Evolutionary conservation across 805 yeast species (phyloP), one percentile per base, ranked within the genome.

Genomic region (Diddensiella santjacobensis): DNA sequence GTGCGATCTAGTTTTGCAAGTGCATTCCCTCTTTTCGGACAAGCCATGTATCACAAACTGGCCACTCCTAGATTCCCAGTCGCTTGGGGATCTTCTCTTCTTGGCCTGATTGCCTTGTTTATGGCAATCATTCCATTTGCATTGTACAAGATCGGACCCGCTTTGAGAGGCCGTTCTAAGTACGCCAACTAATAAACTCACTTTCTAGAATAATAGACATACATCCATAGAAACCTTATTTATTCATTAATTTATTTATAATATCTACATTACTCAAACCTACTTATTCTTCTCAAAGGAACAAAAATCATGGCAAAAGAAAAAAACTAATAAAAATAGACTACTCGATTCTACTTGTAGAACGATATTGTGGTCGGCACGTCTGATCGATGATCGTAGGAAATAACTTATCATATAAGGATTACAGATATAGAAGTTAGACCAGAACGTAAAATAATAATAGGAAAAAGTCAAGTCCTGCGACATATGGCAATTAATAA

Each of bases 11-110:
- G 64, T 2, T 71, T 74, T 55, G 85, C 82, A 1, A 77, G 79
- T 51, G 77, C 74, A 2, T 81, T 81, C 69, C 84, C 86, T 35
- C 68, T 84, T 43, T 83, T 84, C 62, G 84, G 85, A 3, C 60
- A 70, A 33, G 76, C 78, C 26, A 72, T 84, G 78, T 84, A 74
- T 60, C 65, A 69, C 47, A 74, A 56, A 4, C 52, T 65, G 22
- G 61, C 61, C 13, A 62, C 57, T 15, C 41, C 64, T 1, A 71
- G 69, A 36, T 81, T 67, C 58, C 84, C 84, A 1, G 78, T 77
- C n/a, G 83, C 71, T 2, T 80, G 83, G 83, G 84, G 83, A 1
- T 65, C 75, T 1, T 68, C 77, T 4, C 52, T 78, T 11, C 59
- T 78, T 40, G 81, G 76, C 0, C 74, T 76, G 53, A 55, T 77